Evolutionary conservation across 140 eudicot genomes (phyloP).

Genomic region (Cichorium intybus): DNA sequence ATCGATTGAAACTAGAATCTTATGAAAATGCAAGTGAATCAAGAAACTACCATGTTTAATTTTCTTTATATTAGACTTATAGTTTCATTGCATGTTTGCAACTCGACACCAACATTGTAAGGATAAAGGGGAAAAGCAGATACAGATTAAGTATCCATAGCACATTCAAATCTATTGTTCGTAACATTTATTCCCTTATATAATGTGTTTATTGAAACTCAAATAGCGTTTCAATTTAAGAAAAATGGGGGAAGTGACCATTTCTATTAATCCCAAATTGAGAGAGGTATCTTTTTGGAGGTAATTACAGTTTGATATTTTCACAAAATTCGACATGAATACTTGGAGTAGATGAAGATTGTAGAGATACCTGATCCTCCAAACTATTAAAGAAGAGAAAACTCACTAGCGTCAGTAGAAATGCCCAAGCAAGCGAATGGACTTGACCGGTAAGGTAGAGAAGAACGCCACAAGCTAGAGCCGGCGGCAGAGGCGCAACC

Average conservation of each 20-base stretch:
- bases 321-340: not conserved
- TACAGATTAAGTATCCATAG: too few relatives aligned
- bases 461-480: constrained; percentile 38
- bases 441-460: constrained; percentile 32
- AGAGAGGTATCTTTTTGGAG: not conserved
- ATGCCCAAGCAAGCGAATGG: constrained; percentile 57
- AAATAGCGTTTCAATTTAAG: not conserved
- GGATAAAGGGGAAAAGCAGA: not conserved
- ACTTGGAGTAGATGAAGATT: not conserved
- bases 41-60: too few relatives aligned
- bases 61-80: too few relatives aligned
- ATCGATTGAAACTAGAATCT: not conserved
- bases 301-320: not conserved
- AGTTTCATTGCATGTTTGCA: too few relatives aligned
- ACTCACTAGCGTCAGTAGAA: constrained; percentile 51
- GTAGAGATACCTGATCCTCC: not conserved
- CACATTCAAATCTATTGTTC: not conserved
- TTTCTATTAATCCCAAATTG: not conserved
- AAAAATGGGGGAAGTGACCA: not conserved
- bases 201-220: too few relatives aligned
- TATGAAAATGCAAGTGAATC: constrained; percentile 1
- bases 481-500: constrained; percentile 46
- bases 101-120: too few relatives aligned
- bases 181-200: not conserved
- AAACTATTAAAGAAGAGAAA: not conserved